These are phyloP conservation scores for Pseudozyma sp. DNA, from an alignment of 1,284 basidiomycete genomes.

Conservation along the genomic window DNA sequence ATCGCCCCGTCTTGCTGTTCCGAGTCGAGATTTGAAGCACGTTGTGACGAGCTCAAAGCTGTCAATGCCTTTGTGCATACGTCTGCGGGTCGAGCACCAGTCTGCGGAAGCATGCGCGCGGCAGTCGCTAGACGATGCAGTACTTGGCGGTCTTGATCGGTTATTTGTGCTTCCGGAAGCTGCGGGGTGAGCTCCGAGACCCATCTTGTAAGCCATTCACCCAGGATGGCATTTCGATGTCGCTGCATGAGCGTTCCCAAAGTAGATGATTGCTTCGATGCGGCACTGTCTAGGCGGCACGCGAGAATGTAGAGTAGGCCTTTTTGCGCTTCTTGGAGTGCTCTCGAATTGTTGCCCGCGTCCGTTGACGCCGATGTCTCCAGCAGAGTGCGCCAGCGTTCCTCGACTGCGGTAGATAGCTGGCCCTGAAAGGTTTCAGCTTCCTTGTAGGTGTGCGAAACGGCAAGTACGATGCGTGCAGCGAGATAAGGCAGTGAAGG, in stretches of 20 bases:
- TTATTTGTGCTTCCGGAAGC: not conserved
- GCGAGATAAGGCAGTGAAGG: conserved; percentile 11
- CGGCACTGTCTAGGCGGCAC: conserved; percentile 6
- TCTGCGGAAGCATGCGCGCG: conserved; percentile 4
- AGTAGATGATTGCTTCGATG: not conserved
- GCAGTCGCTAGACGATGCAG: conserved; percentile 4
- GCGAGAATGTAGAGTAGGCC: conserved; percentile 27
- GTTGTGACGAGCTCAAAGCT: not conserved
- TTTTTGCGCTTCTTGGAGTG: not conserved
- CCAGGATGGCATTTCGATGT: conserved; percentile 1
- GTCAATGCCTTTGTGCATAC: conserved; percentile 1
- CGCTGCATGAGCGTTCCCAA: not conserved
- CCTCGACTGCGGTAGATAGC: conserved; percentile 6
- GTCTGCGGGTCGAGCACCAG: not conserved
- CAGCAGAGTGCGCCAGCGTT: conserved; percentile 15
- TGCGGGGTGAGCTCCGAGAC: not conserved
- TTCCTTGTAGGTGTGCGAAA: conserved; percentile 9
- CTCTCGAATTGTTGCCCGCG: not conserved
- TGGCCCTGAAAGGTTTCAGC: conserved; percentile 5
- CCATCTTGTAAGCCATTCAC: conserved; percentile 14
- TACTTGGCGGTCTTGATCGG: conserved; percentile 2
- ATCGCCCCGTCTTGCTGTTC: not conserved
- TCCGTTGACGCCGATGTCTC: not conserved
- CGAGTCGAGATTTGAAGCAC: not conserved
- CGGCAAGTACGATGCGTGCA: conserved; percentile 17